These are phyloP conservation scores for Euphorbia celastroides DNA, from an alignment of 441 rosid genomes.

Conservation along the genomic window DNA sequence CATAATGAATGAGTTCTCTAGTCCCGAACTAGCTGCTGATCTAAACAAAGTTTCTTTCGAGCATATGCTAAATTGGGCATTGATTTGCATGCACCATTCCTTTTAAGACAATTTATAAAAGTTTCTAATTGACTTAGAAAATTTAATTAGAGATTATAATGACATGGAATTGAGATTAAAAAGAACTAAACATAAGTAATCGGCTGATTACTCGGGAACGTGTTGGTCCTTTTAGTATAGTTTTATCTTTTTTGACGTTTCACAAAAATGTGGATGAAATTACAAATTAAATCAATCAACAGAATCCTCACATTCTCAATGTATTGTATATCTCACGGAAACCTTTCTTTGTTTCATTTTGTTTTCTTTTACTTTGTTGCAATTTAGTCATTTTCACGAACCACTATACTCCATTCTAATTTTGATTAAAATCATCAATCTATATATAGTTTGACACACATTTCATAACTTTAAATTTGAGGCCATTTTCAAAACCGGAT, in stretches of 20 bases:
- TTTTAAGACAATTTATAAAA: too few species aligned
- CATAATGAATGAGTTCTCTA: too few species aligned
- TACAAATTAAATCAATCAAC: constrained; percentile 4
- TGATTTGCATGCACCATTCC: not conserved
- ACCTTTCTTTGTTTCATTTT: not conserved
- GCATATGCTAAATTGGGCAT: not conserved
- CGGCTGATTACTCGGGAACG: constrained; percentile 13
- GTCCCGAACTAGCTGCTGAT: too few species aligned
- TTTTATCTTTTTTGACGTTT: constrained; percentile 21
- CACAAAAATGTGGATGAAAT: constrained; percentile 21
- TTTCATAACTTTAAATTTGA: too few species aligned
- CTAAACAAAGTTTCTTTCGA: too few species aligned
- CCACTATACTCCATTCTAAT: not conserved
- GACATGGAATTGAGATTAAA: constrained; percentile 10
- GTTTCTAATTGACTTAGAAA: not conserved
- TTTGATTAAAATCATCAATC: too few species aligned
- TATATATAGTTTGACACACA: too few species aligned
- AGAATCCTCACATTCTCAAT: constrained; percentile 4
- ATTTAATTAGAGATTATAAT: not conserved
- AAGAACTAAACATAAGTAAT: constrained; percentile 3
- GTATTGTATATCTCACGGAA: not conserved
- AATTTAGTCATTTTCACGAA: not conserved
- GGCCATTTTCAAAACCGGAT: too few species aligned
- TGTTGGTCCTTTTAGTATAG: constrained; percentile 10
- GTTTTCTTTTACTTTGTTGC: too few species aligned